phyloP scores from a whole-genome alignment of 495 filamentous ascomycete species.

The Opeltia flavorubescens region DNA sequence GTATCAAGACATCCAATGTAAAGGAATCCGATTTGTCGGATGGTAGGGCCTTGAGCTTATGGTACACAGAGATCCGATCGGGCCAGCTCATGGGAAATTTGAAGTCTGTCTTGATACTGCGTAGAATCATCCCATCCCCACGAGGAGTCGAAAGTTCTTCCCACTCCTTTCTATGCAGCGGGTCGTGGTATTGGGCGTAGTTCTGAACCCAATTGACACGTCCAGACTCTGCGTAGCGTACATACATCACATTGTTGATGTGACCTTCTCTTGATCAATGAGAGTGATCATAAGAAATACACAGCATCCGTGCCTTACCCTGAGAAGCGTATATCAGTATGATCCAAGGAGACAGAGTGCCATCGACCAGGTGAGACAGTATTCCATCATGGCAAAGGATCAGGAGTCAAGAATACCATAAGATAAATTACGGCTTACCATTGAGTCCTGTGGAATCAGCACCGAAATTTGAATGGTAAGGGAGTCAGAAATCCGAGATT shows the following conservation, averaged over 20 bases:
- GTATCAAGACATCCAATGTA: constrained; percentile 43
- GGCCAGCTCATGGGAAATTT: constrained; percentile 58
- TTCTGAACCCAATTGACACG: constrained; percentile 73
- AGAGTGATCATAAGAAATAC: not conserved
- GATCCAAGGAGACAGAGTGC: not conserved
- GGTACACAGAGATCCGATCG: constrained; percentile 60
- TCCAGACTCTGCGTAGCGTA: constrained; percentile 72
- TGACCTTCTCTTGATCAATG: constrained; percentile 39
- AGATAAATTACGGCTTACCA: constrained; percentile 29
- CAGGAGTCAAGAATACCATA: not conserved
- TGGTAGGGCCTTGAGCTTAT: constrained; percentile 54
- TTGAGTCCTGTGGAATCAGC: constrained; percentile 32
- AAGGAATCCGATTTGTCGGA: constrained; percentile 36
- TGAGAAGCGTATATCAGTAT: not conserved
- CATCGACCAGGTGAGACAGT: too few relatives aligned
- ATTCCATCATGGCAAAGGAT: not conserved
- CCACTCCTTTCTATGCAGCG: constrained; percentile 52
- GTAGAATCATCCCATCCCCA: constrained; percentile 62
- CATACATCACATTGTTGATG: constrained; percentile 80
- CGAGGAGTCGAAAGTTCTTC: constrained; percentile 49
- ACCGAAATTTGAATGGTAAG: constrained; percentile 5
- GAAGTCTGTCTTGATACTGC: constrained; percentile 70
- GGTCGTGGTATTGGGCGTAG: constrained; percentile 56
- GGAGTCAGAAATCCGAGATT: not conserved
- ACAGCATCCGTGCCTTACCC: constrained; percentile 15